Base-by-base conservation (phyloP, 306 rosid species). In the Fagus crenata region DNA sequence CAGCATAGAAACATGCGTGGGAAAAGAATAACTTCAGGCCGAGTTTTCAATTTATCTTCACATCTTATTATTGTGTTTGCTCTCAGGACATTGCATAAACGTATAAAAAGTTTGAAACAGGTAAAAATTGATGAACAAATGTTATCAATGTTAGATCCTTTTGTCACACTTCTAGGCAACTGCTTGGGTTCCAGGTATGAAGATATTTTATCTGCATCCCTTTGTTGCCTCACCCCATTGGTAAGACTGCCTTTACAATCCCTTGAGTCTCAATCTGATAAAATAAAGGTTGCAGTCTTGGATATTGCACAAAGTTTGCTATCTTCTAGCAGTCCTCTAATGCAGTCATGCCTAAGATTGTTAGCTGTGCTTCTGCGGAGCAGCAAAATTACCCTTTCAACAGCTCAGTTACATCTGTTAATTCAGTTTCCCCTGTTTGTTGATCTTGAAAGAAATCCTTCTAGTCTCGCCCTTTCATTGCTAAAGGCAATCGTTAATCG, bases 31-130 rank as follows among this genome's bases (percentile, higher is more conserved):
- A 82, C 85, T 68, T 78, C 85, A 1, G 83, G 87, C 31, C 81
- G 73, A 60, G 81, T 71, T 67, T 63, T 84, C 81, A 83, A 85
- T 78, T 79, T 86, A 67, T 81, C 90, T 81, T 88, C 97, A 31
- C 95, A 90, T 85, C 92, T 92, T 76, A 81, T 94, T 77, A 82
- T 80, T 43, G 98, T 92, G 60, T 94, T 94, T 82, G 93, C 95
- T 78, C 94, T 92, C 61, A 81, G 89, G 84, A 89, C 90, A 75
- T 78, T 94, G 86, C 88, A 85, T 78, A 90, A 90, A 79, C 88
- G 82, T 46, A 54, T 89, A 61, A 95, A 85, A 87, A 89, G 86
- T 73, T 51, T 88, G 86, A 89, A 87, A 74, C 80, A 78, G 75
- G 85, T 61, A 33, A 85, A 83, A 77, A 70, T 49, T 59, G 83